Evolutionary conservation across 805 yeast genomes (phyloP), one percentile per base, ranked within the genome.

Genomic region (Candida cerambycidarum): DNA sequence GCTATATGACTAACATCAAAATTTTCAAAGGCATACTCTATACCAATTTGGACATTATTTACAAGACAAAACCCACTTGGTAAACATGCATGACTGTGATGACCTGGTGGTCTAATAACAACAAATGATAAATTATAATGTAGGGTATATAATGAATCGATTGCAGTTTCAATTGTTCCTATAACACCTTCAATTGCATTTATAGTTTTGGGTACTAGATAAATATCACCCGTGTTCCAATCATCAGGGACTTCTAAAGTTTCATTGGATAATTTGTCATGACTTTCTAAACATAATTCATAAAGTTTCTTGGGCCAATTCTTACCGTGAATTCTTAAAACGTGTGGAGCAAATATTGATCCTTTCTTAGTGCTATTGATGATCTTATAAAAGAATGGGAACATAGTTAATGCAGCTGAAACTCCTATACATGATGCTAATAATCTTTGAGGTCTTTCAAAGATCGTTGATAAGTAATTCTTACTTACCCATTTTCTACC

Each of bases 211-310:
- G 82, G 79, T 3, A 82, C 77, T 40, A 87, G 57, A 57, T 87
- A 87, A 24, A 88, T 85, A 56, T 87, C 96, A 11, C 93, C 93
- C 2, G 85, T 75, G 45, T 85, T 85, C 95, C 95, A 87, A 29
- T 76, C 77, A 5, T 76, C 83, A 0, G 95, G 95, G 1, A 86
- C 89, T 60, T 87, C 96, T 3, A 86, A 53, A 53, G 79, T 68
- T 14, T 78, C 76, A 1, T 68, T 61, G 8, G 61, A 61, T 32
- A 85, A 65, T 55, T 81, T 81, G 1, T 57, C 69, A 35, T 74
- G 75, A n/a, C 87, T 78, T 18, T 73, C 78, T 14, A 67, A 56
- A 57, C 93, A 85, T 14, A 85, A 58, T 40, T 77, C 74, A 43
- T 73, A 64, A 15, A 87, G 61, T 44, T 75, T 69, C 19, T 71